Evolutionary conservation across 148 eudicot species (phyloP).

Genomic region (Fagopyrum esculentum): DNA sequence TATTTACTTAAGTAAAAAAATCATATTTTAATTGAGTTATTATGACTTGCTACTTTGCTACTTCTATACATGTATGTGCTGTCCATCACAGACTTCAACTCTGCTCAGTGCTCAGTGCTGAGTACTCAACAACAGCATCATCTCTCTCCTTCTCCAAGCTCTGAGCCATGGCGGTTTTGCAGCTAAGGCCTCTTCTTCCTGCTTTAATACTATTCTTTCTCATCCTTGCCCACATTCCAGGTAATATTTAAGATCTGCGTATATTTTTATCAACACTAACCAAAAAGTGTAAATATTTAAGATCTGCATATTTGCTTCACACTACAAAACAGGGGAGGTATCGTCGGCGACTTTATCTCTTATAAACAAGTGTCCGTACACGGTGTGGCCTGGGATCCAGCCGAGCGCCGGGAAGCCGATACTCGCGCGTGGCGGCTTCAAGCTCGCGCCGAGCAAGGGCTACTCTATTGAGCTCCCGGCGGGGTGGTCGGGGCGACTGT

Average conservation of each 20-base stretch:
- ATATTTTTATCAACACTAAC: neutral
- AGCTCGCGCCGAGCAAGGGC: conserved; percentile 46
- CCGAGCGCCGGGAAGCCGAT: conserved; percentile 69
- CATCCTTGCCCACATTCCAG: conserved; percentile 4
- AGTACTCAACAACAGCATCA: neutral
- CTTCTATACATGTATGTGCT: conserved; percentile 6
- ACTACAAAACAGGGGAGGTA: conserved; percentile 17
- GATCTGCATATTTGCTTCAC: neutral
- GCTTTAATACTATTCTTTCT: neutral
- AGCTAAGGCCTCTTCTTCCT: neutral
- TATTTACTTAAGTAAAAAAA: no score
- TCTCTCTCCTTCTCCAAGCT: conserved; percentile 2
- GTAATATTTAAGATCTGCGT: neutral
- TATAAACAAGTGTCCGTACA: conserved; percentile 63
- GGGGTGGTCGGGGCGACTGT: conserved; percentile 83
- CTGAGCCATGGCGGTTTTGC: neutral
- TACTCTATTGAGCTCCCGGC: conserved; percentile 49
- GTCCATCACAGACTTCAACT: neutral
- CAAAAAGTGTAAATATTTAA: neutral
- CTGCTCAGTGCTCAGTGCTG: neutral
- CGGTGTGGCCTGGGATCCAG: conserved; percentile 92
- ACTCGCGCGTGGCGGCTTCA: conserved; percentile 77
- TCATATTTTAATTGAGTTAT: no score
- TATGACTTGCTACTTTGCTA: neutral
- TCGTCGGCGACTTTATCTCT: conserved; percentile 61